Conservation (phyloP, 352 stramenopile species). For the Globisporangium rhizosaccharum region DNA sequence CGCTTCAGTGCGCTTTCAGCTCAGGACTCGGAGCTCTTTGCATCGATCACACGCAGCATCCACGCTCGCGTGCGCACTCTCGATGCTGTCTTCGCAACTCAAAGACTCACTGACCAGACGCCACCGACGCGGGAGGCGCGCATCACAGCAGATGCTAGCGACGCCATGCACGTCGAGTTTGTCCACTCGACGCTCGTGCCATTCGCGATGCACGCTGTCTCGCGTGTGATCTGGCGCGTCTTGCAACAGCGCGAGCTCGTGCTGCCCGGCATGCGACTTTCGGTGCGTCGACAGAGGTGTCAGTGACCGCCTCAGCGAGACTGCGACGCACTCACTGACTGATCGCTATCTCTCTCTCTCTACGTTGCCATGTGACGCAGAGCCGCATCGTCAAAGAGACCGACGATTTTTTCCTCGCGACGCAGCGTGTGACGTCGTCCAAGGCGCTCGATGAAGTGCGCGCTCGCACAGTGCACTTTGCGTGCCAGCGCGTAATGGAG, state of each 20-base stretch:
- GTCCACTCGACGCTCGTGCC: background rate
- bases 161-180: slow-evolving; percentile 3
- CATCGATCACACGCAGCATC: background rate
- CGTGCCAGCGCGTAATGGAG: background rate
- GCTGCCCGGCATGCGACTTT: background rate
- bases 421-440: slow-evolving; percentile 2
- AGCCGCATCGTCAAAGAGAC: slow-evolving; percentile 2
- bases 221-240: slow-evolving; percentile 4
- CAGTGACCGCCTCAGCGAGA: too few relatives aligned
- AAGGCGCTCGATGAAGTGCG: background rate
- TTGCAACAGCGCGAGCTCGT: slow-evolving; percentile 2
- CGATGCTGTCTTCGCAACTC: background rate
- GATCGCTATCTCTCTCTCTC: background rate
- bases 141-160: background rate
- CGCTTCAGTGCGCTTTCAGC: slow-evolving; percentile 1
- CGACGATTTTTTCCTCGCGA: slow-evolving; percentile 6
- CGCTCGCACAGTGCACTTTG: background rate
- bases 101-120: background rate
- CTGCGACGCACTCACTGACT: background rate
- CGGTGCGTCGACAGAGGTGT: background rate
- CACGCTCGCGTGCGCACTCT: background rate
- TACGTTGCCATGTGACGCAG: background rate
- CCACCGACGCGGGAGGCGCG: background rate
- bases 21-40: slow-evolving; percentile 6
- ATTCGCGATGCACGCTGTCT: background rate